phyloP scores from a whole-genome alignment of 352 stramenopile species.

The Phytophthora pluvialis region DNA sequence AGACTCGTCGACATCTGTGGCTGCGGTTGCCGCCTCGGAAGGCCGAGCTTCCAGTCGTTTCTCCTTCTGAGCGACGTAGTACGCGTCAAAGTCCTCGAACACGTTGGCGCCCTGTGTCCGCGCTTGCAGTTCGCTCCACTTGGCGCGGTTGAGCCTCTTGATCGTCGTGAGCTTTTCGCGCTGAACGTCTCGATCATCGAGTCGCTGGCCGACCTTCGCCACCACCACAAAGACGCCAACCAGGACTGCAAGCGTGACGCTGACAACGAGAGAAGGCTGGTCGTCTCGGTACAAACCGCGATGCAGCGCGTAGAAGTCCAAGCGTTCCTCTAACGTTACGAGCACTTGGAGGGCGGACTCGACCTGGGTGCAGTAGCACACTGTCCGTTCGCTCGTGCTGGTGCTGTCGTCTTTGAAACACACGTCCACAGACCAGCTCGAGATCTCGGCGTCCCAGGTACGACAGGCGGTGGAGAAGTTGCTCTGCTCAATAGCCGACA shows the following conservation, averaged over 20 bases:
- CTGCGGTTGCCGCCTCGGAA: conserved; percentile 26
- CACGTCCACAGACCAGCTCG: conserved; percentile 51
- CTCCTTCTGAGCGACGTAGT: conserved; percentile 40
- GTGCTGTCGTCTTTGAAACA: conserved; percentile 65
- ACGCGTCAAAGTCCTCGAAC: conserved; percentile 63
- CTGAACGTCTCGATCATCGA: conserved; percentile 45
- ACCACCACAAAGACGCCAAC: conserved; percentile 45
- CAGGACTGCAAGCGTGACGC: conserved; percentile 46
- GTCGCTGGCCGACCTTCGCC: conserved; percentile 36
- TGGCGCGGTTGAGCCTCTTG: conserved; percentile 62
- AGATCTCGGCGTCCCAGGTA: conserved; percentile 49
- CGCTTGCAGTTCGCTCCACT: conserved; percentile 68
- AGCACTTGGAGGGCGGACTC: conserved; percentile 69
- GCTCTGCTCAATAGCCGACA: conserved; percentile 51
- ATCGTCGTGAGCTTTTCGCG: conserved; percentile 63
- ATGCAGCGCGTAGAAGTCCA: conserved; percentile 66
- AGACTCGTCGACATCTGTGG: conserved; percentile 22
- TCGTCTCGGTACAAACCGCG: conserved; percentile 72
- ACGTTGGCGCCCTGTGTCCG: conserved; percentile 36
- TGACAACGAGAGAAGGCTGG: conserved; percentile 52
- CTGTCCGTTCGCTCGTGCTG: conserved; percentile 47
- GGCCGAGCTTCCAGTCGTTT: conserved; percentile 36
- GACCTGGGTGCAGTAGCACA: conserved; percentile 72
- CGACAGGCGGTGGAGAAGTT: conserved; percentile 73
- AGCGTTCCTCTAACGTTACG: conserved; percentile 63